phyloP scores from a whole-genome alignment of 1,284 basidiomycete genomes.

The Gomphus sp. region DNA sequence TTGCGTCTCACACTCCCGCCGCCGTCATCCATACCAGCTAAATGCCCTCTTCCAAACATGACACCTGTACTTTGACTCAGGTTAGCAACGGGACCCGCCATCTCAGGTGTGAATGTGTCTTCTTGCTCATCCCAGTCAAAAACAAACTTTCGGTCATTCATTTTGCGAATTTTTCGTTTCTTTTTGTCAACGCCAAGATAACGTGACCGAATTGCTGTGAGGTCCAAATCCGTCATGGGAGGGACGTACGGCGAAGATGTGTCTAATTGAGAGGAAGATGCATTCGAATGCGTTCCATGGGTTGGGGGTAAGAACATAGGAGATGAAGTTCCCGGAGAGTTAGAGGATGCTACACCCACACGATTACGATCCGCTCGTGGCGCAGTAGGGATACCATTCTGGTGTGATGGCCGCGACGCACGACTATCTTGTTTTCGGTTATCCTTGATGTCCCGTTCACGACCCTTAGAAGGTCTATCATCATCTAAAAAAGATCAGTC shows the following conservation, averaged over 20 bases:
- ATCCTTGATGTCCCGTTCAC: conserved; percentile 2
- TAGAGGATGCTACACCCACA: conserved; percentile 21
- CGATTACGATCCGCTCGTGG: conserved; percentile 63
- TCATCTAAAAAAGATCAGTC: conserved; percentile 38
- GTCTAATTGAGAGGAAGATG: conserved; percentile 22
- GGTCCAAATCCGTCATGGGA: conserved; percentile 66
- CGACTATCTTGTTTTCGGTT: background rate
- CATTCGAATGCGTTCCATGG: conserved; percentile 17
- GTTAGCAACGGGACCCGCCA: conserved; percentile 51
- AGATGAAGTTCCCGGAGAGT: conserved; percentile 24
- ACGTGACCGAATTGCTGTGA: conserved; percentile 72
- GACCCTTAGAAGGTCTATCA: conserved; percentile 28
- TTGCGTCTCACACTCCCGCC: conserved; percentile 30
- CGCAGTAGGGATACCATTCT: conserved; percentile 69
- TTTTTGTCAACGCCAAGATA: conserved; percentile 90
- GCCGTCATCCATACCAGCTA: conserved; percentile 82
- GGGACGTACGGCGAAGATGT: conserved; percentile 47
- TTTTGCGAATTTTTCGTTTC: conserved; percentile 88
- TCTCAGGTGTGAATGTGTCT: conserved; percentile 73
- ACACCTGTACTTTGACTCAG: conserved; percentile 73
- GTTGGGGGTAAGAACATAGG: conserved; percentile 41
- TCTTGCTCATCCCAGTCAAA: conserved; percentile 97
- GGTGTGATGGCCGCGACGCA: conserved; percentile 34
- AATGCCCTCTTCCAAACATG: conserved; percentile 76
- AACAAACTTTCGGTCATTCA: conserved; percentile 93